Conservation (phyloP, 2,329 filamentous ascomycete genomes). For the Didymella exigua region DNA sequence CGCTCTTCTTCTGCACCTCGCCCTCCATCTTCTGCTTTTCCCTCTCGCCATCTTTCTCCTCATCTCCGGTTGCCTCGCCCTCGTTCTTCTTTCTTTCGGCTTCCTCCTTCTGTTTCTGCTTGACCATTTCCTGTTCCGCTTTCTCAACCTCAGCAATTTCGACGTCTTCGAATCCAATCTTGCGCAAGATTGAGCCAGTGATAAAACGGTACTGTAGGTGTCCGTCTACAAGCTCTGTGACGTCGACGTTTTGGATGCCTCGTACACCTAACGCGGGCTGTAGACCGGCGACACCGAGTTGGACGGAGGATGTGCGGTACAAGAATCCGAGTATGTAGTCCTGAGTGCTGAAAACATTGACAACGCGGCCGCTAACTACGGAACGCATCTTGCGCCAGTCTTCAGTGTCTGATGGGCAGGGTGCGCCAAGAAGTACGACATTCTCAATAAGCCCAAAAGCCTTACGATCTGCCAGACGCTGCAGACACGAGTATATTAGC, state of each 20-base stretch:
- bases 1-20: slow-evolving; percentile 52
- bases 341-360: slow-evolving; percentile 87
- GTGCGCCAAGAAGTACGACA: slow-evolving; percentile 81
- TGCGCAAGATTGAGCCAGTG: slow-evolving; percentile 57
- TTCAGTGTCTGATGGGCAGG: slow-evolving; percentile 71
- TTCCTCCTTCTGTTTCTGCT: slow-evolving; percentile 52
- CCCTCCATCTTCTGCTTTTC: slow-evolving; percentile 49
- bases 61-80: slow-evolving; percentile 29
- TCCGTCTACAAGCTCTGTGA: slow-evolving; percentile 57
- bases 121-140: slow-evolving; percentile 52
- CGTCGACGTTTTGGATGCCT: slow-evolving; percentile 66
- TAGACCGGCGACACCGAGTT: slow-evolving; percentile 82
- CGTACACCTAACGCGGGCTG: slow-evolving; percentile 72
- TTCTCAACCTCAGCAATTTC: slow-evolving; percentile 54
- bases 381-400: slow-evolving; percentile 79
- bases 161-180: slow-evolving; percentile 60
- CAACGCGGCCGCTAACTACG: slow-evolving; percentile 79
- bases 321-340: slow-evolving; percentile 88
- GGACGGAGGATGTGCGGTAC: slow-evolving; percentile 82
- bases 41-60: slow-evolving; percentile 27
- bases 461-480: slow-evolving; percentile 73
- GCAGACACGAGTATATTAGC: slow-evolving; percentile 82
- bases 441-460: slow-evolving; percentile 86
- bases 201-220: slow-evolving; percentile 59
- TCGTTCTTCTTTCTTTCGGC: slow-evolving; percentile 45